A percentile compares a stretch with the other conserved stretches of the same genome.
Evolutionary conservation across 805 yeast species (phyloP).

Genomic region (Sungouiozyma ichnusensis): DNA sequence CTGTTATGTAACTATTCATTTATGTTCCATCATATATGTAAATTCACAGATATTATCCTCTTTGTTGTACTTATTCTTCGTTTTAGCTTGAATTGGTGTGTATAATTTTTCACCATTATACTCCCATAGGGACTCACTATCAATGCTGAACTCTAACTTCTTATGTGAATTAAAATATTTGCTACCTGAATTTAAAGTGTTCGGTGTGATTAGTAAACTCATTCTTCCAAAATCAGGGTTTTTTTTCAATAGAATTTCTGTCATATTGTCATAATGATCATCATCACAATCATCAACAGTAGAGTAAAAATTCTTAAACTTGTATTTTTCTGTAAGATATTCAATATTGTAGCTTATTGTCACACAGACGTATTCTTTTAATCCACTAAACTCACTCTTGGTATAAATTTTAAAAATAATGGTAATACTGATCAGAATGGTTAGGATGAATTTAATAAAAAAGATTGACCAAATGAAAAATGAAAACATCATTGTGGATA

Average conservation of each 20-base stretch:
- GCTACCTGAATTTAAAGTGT: not conserved
- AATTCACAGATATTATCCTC: not conserved
- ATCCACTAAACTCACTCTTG: constrained; percentile 30
- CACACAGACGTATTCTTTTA: constrained; percentile 53
- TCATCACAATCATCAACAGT: not conserved
- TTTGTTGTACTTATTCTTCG: not conserved
- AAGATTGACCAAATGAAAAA: constrained; percentile 65
- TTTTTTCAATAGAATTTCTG: not conserved
- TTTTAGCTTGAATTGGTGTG: not conserved
- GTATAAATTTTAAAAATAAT: constrained; percentile 38
- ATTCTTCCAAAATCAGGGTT: not conserved
- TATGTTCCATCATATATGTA: not conserved
- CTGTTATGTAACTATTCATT: not conserved
- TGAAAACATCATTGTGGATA: constrained; percentile 68
- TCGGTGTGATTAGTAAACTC: not conserved
- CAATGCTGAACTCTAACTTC: not conserved
- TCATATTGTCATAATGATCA: not conserved
- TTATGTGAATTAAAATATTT: not conserved
- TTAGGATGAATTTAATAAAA: constrained; percentile 44
- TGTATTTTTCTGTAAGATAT: constrained; percentile 26
- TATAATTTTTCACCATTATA: not conserved
- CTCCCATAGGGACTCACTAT: not conserved
- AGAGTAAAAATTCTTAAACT: constrained; percentile 8
- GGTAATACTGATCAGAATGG: constrained; percentile 42
- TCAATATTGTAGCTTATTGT: constrained; percentile 50